These are phyloP conservation scores for Cornus florida DNA, from an alignment of 148 eudicot genomes.

Conservation along the genomic window DNA sequence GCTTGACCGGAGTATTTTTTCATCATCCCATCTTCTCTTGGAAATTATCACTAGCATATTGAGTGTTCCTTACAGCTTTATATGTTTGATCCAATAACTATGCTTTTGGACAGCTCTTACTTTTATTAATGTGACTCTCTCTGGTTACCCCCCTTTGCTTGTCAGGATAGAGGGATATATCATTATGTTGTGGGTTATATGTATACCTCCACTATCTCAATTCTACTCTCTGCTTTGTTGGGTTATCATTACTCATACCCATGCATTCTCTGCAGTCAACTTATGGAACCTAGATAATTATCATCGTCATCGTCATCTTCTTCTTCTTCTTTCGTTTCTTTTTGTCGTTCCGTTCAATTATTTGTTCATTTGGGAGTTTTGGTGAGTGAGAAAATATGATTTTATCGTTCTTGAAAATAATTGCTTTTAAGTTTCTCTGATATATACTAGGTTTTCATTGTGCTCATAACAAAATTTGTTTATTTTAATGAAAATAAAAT, in stretches of 20 bases:
- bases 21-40: not conserved
- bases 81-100: not conserved
- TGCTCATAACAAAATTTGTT: not conserved
- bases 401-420: no score
- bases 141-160: not conserved
- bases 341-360: no score
- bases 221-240: no score
- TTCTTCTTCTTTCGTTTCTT: no score
- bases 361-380: no score
- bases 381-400: no score
- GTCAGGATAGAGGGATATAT: not conserved
- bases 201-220: no score
- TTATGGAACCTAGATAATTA: no score
- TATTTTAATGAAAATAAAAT: not conserved
- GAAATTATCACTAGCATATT: not conserved
- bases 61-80: not conserved
- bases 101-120: not conserved
- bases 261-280: no score
- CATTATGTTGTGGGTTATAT: not conserved
- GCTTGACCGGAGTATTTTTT: no score
- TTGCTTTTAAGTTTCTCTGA: not conserved
- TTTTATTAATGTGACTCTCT: not conserved
- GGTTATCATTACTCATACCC: no score
- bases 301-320: no score
- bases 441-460: not conserved